These are phyloP conservation scores for Penicillium sp. DNA, from an alignment of 2,329 filamentous ascomycete species.

Conservation along the genomic window DNA sequence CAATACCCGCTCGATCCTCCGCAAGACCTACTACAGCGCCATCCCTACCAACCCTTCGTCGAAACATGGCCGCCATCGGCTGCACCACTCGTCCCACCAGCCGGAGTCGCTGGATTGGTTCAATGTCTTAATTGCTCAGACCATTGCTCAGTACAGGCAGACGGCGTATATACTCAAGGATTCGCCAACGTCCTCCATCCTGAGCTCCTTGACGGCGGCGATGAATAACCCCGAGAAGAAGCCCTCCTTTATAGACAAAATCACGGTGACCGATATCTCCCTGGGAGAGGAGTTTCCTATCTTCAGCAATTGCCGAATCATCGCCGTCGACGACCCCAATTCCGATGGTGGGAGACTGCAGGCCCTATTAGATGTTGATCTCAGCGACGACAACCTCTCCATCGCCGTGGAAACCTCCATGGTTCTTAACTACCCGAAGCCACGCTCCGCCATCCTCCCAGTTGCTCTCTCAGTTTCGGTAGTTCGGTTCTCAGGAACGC, in stretches of 20 bases:
- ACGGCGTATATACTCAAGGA: constrained; percentile 86
- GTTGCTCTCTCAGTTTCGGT: constrained; percentile 90
- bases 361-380: constrained; percentile 92
- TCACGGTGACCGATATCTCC: constrained; percentile 88
- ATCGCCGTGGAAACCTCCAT: constrained; percentile 92
- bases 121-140: constrained; percentile 94
- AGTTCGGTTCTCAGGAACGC: constrained; percentile 88
- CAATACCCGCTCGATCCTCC: constrained; percentile 74
- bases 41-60: constrained; percentile 41
- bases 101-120: constrained; percentile 98
- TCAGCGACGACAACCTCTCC: constrained; percentile 88
- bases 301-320: constrained; percentile 95
- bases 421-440: constrained; percentile 90
- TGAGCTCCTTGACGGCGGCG: constrained; percentile 77
- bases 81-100: constrained; percentile 72
- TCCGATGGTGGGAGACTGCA: constrained; percentile 75
- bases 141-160: constrained; percentile 89
- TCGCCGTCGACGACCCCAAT: constrained; percentile 65
- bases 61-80: constrained; percentile 43
- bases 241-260: constrained; percentile 89
- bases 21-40: constrained; percentile 92
- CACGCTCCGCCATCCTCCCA: constrained; percentile 81
- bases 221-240: constrained; percentile 84
- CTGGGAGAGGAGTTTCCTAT: constrained; percentile 97
- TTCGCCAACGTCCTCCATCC: constrained; percentile 57